Conservation (phyloP, 2,329 filamentous ascomycete genomes). For the Herpotrichia juniperi region DNA sequence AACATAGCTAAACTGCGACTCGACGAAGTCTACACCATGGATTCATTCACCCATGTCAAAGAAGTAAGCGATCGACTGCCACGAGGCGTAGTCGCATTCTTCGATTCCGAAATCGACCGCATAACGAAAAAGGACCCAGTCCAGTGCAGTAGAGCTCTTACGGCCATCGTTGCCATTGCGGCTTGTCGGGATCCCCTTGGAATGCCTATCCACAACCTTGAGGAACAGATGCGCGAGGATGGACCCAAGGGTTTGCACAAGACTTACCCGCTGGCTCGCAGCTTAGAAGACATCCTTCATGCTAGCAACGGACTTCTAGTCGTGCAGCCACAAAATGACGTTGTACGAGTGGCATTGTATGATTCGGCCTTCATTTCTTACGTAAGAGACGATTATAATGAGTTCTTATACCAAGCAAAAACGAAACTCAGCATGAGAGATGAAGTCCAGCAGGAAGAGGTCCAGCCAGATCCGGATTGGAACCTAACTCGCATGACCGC, state of each 20-base stretch:
- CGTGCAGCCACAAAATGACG: background rate
- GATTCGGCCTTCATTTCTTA: background rate
- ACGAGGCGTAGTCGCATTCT: conserved; percentile 19
- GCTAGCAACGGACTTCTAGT: background rate
- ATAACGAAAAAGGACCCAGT: conserved; percentile 7
- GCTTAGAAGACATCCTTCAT: background rate
- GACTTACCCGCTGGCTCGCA: background rate
- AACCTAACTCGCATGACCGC: background rate
- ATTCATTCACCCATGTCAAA: conserved; percentile 14
- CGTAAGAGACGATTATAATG: background rate
- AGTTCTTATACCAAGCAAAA: background rate
- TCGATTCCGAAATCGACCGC: conserved; percentile 15
- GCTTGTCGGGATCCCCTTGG: background rate
- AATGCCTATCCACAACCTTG: background rate
- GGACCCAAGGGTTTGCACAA: background rate
- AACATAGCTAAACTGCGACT: conserved; percentile 21
- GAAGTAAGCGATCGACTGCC: conserved; percentile 21
- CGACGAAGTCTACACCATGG: conserved; percentile 18
- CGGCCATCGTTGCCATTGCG: background rate
- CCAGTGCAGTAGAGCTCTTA: background rate
- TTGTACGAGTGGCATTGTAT: background rate
- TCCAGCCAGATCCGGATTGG: background rate
- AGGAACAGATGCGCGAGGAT: background rate
- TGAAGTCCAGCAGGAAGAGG: too few relatives aligned
- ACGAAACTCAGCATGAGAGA: too few relatives aligned